phyloP scores from a whole-genome alignment of 768 basidiomycete genomes.

The Hirschioporus abietinus region DNA sequence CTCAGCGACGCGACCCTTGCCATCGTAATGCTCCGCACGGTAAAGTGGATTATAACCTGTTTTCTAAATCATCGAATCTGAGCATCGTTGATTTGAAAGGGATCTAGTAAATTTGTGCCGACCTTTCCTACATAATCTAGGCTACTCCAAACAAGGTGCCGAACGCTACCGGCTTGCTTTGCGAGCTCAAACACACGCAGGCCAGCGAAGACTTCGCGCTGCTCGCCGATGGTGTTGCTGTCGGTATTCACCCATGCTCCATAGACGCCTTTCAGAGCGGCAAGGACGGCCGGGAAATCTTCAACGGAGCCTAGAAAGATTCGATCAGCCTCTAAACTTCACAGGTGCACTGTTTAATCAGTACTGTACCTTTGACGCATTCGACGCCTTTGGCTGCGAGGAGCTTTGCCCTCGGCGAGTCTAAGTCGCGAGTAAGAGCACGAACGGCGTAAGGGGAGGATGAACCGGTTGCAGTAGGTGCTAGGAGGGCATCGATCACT shows the following conservation, averaged over 20 bases:
- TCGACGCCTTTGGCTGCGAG: constrained; percentile 33
- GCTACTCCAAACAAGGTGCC: constrained; percentile 38
- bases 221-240: constrained; percentile 36
- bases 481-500: constrained; percentile 33
- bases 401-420: constrained; percentile 28
- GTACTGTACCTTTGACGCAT: constrained; percentile 27
- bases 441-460: constrained; percentile 39
- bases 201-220: constrained; percentile 33
- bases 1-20: constrained; percentile 35
- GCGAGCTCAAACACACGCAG: constrained; percentile 38
- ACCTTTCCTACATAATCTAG: constrained; percentile 39
- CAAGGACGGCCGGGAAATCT: constrained; percentile 24
- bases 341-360: not conserved
- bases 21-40: constrained; percentile 34
- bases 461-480: constrained; percentile 29
- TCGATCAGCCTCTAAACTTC: not conserved
- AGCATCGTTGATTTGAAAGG: not conserved
- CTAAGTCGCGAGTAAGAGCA: constrained; percentile 34
- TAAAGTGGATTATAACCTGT: constrained; percentile 24
- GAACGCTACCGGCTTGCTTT: constrained; percentile 25
- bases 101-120: constrained; percentile 19
- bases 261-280: constrained; percentile 29
- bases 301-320: constrained; percentile 26
- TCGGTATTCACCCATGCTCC: constrained; percentile 37
- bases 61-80: constrained; percentile 10